Conservation (phyloP, 192 early-diverging fungal genomes). For the Paraglomus brasilianum region DNA sequence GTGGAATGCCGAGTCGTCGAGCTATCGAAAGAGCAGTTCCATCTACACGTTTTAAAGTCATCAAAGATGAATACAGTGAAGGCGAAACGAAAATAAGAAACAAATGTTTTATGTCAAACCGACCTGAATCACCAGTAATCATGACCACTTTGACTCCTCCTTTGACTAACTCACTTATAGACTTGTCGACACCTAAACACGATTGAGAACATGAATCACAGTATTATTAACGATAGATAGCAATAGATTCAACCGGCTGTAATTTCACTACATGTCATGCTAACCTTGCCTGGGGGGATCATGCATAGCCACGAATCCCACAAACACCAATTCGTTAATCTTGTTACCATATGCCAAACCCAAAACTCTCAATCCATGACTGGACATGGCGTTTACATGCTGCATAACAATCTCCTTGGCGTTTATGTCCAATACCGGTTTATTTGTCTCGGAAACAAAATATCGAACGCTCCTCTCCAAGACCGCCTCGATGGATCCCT, state of each 20-base stretch:
- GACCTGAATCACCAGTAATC: constrained; percentile 94
- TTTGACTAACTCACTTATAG: constrained; percentile 66
- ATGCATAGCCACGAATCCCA: constrained; percentile 85
- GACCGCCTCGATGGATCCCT: constrained; percentile 85
- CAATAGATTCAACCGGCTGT: too few species aligned
- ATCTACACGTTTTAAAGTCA: constrained; percentile 38
- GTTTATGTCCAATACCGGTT: constrained; percentile 52
- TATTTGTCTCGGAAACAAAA: constrained; percentile 50
- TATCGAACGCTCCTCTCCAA: constrained; percentile 70
- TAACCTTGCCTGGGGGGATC: constrained; percentile 79
- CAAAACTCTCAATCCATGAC: constrained; percentile 83
- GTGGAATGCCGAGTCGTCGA: constrained; percentile 77
- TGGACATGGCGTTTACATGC: constrained; percentile 67
- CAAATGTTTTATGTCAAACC: constrained; percentile 3
- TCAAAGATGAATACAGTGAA: constrained; percentile 33
- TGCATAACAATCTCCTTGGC: constrained; percentile 57
- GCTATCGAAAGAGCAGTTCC: constrained; percentile 91
- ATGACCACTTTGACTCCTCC: constrained; percentile 92
- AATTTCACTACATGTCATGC: too few species aligned
- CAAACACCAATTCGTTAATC: constrained; percentile 62
- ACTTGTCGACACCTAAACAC: constrained; percentile 60
- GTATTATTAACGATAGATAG: not conserved
- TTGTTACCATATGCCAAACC: constrained; percentile 73
- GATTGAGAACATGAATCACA: not conserved
- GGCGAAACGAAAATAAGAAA: not conserved